Evolutionary conservation across 1,284 basidiomycete genomes (phyloP).

Genomic region (Trichosporon inkin): DNA sequence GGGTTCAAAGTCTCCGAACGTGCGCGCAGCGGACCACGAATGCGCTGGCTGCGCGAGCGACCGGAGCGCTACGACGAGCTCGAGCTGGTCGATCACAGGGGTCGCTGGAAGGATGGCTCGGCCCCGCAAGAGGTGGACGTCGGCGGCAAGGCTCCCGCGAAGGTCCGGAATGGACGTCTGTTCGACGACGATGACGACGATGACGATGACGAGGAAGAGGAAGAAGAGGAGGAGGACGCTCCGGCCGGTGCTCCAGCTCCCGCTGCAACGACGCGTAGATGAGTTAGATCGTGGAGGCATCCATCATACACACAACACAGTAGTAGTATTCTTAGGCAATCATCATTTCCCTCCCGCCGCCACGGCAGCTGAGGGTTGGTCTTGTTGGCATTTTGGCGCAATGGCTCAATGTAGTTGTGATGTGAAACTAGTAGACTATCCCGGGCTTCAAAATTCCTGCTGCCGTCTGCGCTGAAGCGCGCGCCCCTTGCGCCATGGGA

Average conservation of each 20-base stretch:
- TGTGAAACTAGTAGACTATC: conserved; percentile 4
- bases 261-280: conserved; percentile 5
- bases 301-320: conserved; percentile 6
- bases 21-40: conserved; percentile 82
- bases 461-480: background rate
- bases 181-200: conserved; percentile 41
- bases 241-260: conserved; percentile 10
- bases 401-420: conserved; percentile 7
- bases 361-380: background rate
- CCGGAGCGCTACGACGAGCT: conserved; percentile 75
- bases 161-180: conserved; percentile 28
- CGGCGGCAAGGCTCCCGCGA: conserved; percentile 9
- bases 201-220: conserved; percentile 32
- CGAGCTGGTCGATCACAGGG: conserved; percentile 79
- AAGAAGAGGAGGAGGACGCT: conserved; percentile 39
- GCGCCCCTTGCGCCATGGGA: no score
- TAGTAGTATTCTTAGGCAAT: conserved; percentile 10
- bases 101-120: conserved; percentile 62
- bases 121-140: conserved; percentile 2
- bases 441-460: background rate
- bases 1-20: conserved; percentile 60
- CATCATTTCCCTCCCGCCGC: conserved; percentile 3
- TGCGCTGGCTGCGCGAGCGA: conserved; percentile 89
- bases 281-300: conserved; percentile 7
- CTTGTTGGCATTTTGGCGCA: background rate